Evolutionary conservation across 2,329 filamentous ascomycete genomes (phyloP), one percentile per base, ranked within the genome.

Genomic region (Beauveria caledonica): DNA sequence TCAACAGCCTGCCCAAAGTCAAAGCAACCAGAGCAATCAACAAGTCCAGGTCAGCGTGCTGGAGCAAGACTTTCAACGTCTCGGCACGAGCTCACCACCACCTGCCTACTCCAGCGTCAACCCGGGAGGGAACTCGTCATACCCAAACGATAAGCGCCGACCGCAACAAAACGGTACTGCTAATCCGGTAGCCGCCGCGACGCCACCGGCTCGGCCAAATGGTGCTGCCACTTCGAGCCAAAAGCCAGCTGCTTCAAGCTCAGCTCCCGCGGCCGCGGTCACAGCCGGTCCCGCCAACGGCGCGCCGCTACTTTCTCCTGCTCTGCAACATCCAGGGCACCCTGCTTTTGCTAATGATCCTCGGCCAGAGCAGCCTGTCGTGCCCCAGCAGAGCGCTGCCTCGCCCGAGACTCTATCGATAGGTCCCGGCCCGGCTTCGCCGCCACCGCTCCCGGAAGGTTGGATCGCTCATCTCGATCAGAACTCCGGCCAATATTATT

Each of bases 401-500:
- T 25, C 57, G 13, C 27, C 49, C 21, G 57, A 59, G 40, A 25
- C 29, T 7, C 57, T 33, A 11, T 64, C 70, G 19, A 66, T 71
- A 23, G 69, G 70, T 46, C 58, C 68, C 51, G 76, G 84, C 1
- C 90, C 90, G 33, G 85, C 88, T 27, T 96, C 92, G 17, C 94
- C 94, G 36, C 94, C 94, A 23, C 94, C 93, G 2, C 80, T 99
- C 17, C 94, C 94, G 6, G 94, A 99, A 76, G 94, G 94, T 39
- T 99, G 94, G 94, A 97, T 99, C 69, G 91, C 94, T 21, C 94
- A 97, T 72, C 80, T 97, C 5, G 94, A 99, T 71, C 89, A 91
- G 66, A 96, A 89, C 70, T 97, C 93, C 2, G 94, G 94, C 1
- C 93, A 97, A 70, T 99, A 97, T 74, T 99, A 99, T 73, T 99